These are phyloP conservation scores for Cenchrus purpureus DNA, from an alignment of 176 grass and related monocot genomes.

Conservation along the genomic window DNA sequence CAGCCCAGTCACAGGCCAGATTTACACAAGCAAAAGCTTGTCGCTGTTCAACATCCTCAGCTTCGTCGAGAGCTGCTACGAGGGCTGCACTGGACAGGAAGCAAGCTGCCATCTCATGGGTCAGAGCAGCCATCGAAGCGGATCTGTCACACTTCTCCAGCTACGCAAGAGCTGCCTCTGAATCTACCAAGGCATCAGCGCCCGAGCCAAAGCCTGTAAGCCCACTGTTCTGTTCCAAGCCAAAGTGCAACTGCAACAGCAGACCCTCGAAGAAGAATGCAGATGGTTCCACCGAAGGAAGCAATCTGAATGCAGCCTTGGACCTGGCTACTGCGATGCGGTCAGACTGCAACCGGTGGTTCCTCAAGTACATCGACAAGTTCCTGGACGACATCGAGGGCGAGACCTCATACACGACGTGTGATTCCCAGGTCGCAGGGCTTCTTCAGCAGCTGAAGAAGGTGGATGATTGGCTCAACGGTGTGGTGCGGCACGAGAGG, in stretches of 20 bases:
- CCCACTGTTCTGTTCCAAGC: conserved; percentile 53
- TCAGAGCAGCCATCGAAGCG: conserved; percentile 72
- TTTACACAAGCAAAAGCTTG: conserved; percentile 43
- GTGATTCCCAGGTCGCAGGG: conserved; percentile 55
- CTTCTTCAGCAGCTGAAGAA: conserved; percentile 83
- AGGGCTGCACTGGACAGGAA: conserved; percentile 72
- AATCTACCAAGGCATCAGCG: conserved; percentile 18
- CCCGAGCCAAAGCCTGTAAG: conserved; percentile 35
- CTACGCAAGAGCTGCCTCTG: conserved; percentile 42
- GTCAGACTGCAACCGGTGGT: conserved; percentile 69
- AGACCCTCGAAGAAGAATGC: conserved; percentile 32
- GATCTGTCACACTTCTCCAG: conserved; percentile 59
- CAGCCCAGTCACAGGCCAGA: conserved; percentile 61
- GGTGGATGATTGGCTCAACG: conserved; percentile 88
- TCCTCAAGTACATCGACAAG: conserved; percentile 82
- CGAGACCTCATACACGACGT: conserved; percentile 4
- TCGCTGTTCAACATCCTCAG: conserved; percentile 25
- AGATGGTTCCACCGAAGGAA: conserved; percentile 47
- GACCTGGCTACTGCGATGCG: conserved; percentile 51
- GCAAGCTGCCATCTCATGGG: conserved; percentile 68
- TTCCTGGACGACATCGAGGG: conserved; percentile 68
- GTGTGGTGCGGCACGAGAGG: conserved; percentile 49
- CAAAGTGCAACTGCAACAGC: conserved; percentile 51
- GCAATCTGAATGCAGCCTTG: conserved; percentile 37
- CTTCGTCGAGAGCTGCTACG: conserved; percentile 39